Conservation (phyloP, 129 eudicot genomes). For the Centella asiatica region DNA sequence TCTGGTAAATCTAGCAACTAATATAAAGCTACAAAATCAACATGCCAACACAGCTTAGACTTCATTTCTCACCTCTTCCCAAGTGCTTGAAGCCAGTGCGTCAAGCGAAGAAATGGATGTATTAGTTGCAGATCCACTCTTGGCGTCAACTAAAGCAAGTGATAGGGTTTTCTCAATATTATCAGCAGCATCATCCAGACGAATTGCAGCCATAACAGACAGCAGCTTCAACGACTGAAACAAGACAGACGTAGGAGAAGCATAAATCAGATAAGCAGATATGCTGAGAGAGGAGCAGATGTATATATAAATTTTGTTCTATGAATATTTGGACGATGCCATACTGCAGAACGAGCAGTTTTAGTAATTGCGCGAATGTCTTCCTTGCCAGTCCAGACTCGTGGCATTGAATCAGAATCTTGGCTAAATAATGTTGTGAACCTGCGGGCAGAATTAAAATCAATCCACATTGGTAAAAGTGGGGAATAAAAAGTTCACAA, state of each 20-base stretch:
- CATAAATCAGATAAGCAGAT: neutral
- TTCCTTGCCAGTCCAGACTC: slow-evolving; percentile 98
- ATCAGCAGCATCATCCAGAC: slow-evolving; percentile 68
- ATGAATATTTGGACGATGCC: slow-evolving; percentile 15
- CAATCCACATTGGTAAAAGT: neutral
- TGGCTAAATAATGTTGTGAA: slow-evolving; percentile 82
- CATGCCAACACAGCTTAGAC: neutral
- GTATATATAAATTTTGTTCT: neutral
- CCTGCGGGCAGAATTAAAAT: slow-evolving; percentile 27
- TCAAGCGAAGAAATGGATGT: slow-evolving; percentile 42
- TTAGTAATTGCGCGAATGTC: slow-evolving; percentile 91
- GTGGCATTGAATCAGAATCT: slow-evolving; percentile 93
- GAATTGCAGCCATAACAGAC: slow-evolving; percentile 76
- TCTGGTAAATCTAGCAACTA: neutral
- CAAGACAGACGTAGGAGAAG: slow-evolving; percentile 2
- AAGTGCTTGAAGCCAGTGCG: slow-evolving; percentile 92
- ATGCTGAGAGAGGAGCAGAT: neutral
- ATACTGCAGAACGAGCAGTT: slow-evolving; percentile 87
- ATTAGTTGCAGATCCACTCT: slow-evolving; percentile 31
- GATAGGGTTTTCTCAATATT: slow-evolving; percentile 62
- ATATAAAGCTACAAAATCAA: neutral
- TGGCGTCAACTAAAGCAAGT: slow-evolving; percentile 60
- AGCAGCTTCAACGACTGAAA: slow-evolving; percentile 72
- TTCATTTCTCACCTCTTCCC: slow-evolving; percentile 31
- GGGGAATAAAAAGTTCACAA: neutral